Evolutionary conservation across 805 yeast species (phyloP), one percentile per base, ranked within the genome.

Genomic region (Myxozyma sirexii): DNA sequence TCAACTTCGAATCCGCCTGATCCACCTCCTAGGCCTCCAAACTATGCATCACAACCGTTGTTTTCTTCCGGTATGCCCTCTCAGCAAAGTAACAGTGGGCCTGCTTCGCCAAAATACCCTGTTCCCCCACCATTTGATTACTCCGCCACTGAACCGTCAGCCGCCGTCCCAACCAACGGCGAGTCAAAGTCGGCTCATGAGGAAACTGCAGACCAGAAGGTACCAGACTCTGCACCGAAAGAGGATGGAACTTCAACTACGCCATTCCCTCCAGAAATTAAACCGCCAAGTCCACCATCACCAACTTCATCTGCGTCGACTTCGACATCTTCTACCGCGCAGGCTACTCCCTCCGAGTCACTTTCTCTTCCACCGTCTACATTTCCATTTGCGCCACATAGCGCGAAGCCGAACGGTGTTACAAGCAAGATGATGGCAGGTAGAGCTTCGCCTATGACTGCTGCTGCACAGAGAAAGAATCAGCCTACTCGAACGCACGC

Each of bases 301-400:
- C 7, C 55, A 37, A 13, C 45, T 4, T 31, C 39, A 17, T 13
- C 12, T 8, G 6, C 51, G 6, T 10, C 53, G 15, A 37, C 53
- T 10, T 33, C 53, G 10, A 43, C 43, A 31, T 43, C 53, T 7
- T 13, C 53, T 24, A 48, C 53, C 2, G 42, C 33, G 12, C 45
- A 37, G 21, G 23, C 38, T 4, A 17, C 33, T 35, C 39, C 50
- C n/a, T 10, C 52, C 13, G 54, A 48, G 44, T 54, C 57, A 26
- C 33, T 44, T 5, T 45, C 64, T 12, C 53, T 62, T 4, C 66
- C 66, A 12, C 66, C 64, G 8, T 62, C 66, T 15, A 62, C 64
- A 12, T 62, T 62, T 31, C 66, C 66, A 12, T 62, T 45, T 23
- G 23, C 45, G 26, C 48, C 44, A 13, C 41, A 38, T 19, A 19